Evolutionary conservation across 768 basidiomycete species (phyloP), one percentile per base, ranked within the genome.

Genomic region (Rhodotorula babjevae): DNA sequence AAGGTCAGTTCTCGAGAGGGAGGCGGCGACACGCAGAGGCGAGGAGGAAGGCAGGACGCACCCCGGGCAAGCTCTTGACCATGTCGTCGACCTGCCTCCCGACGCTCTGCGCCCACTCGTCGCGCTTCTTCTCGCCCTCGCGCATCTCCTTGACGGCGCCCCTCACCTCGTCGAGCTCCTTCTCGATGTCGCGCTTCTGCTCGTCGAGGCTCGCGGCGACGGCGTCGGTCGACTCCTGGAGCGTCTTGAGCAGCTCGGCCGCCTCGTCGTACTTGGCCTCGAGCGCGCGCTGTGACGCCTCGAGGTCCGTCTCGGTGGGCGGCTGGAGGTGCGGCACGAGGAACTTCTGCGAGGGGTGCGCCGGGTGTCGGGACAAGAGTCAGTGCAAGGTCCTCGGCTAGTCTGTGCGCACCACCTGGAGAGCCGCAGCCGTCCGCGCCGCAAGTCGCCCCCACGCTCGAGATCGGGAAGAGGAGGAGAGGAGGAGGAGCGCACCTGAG

Each of bases 1-100:
- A 11, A 29, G n/a, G 27, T 31, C 29, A n/a, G 53, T n/a, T 15
- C 14, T 36, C 36, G 36, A 36, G 5, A n/a, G n/a, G n/a, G n/a
- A 10, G 2, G 18, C n/a, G 53, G 2, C 29, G 23, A 8, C 27
- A 3, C 8, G 29, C 18, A 9, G 9, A 4, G 36, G 9, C 53
- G 27, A 27, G 29, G 49, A 10, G 60, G 52, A 72, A 55, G 40
- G 42, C n/a, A 71, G 44, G 40, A 78, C 82, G 40, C 72, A 94
- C 96, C 87, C 91, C 93, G 11, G 96, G 96, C 27, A 99, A 81
- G 60, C 98, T 87, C 72, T 87, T 90, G 77, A 89, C 90, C 63
- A 98, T 85, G 79, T 98, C 96, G 19, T 92, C 91, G 65, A 91
- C 87, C 65, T 98, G 87, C 83, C 93, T 91, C 42, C 90, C 86